Evolutionary conservation across 306 rosid genomes (phyloP).

Genomic region (Luffa aegyptiaca): DNA sequence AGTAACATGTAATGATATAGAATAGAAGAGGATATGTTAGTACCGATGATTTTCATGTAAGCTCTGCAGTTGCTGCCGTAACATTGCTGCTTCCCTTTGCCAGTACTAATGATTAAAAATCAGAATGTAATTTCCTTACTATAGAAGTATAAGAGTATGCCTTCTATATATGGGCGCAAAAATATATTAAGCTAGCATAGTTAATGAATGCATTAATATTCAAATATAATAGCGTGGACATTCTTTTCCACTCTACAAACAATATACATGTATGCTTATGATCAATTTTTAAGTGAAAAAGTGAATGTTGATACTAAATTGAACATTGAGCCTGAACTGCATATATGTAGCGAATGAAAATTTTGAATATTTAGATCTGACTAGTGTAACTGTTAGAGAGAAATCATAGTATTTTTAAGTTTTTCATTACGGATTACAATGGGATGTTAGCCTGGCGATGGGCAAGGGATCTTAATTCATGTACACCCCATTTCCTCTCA

Average conservation of each 20-base stretch:
- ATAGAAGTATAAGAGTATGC: not conserved
- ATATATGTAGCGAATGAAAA: not conserved
- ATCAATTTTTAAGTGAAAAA: not conserved
- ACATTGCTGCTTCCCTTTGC: constrained; percentile 63
- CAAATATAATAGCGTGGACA: not conserved
- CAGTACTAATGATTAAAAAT: constrained; percentile 44
- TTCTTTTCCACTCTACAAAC: not conserved
- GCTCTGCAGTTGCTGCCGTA: constrained; percentile 66
- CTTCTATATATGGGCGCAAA: not conserved
- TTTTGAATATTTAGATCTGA: not conserved
- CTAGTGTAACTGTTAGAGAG: not conserved
- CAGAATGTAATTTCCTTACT: not conserved
- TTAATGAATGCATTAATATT: not conserved
- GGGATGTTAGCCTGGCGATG: not conserved
- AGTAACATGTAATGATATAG: not conserved
- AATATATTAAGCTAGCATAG: not conserved
- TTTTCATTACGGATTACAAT: not conserved
- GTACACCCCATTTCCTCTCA: not conserved
- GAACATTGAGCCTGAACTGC: not conserved
- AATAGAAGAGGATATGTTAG: not conserved
- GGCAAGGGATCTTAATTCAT: not conserved
- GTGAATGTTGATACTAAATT: not conserved
- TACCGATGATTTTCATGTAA: constrained; percentile 72
- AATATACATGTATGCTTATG: not conserved
- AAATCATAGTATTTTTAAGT: not conserved